A percentile compares a stretch with the other conserved stretches of the same genome.
Conservation (phyloP, 768 basidiomycete species). For the Gyrodon lividus region DNA sequence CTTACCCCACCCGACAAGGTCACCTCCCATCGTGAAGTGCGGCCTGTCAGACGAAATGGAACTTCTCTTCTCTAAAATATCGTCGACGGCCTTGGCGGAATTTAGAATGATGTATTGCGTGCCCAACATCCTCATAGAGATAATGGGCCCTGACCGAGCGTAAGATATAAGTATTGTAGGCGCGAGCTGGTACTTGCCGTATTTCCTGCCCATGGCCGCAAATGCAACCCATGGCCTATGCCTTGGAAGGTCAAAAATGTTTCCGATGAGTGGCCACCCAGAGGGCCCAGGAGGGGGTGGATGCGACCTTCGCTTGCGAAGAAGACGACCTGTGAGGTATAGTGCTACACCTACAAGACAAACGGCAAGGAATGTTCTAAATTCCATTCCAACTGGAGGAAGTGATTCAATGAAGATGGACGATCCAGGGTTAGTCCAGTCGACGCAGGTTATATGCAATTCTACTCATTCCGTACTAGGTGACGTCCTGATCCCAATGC, state of each 20-base stretch:
- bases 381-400: background rate
- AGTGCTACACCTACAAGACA: constrained; percentile 14
- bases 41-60: constrained; percentile 6
- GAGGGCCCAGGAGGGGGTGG: constrained; percentile 12
- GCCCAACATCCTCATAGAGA: constrained; percentile 32
- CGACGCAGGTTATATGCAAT: no score
- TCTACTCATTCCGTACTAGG: no score
- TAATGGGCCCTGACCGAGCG: constrained; percentile 18
- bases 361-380: background rate
- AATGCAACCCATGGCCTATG: constrained; percentile 52
- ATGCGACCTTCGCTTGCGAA: background rate
- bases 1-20: constrained; percentile 15
- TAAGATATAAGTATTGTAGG: background rate
- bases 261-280: constrained; percentile 46
- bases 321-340: background rate
- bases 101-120: constrained; percentile 50
- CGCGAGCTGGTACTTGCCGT: constrained; percentile 36
- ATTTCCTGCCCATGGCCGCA: constrained; percentile 37
- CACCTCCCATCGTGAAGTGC: constrained; percentile 17
- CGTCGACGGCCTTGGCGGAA: constrained; percentile 33
- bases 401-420: no score
- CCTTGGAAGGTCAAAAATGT: constrained; percentile 54
- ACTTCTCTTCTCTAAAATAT: constrained; percentile 14
- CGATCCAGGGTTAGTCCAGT: no score
- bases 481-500: no score